Conservation (phyloP, 345 rosid genomes). For the Psidium friedrichsthalianum region DNA sequence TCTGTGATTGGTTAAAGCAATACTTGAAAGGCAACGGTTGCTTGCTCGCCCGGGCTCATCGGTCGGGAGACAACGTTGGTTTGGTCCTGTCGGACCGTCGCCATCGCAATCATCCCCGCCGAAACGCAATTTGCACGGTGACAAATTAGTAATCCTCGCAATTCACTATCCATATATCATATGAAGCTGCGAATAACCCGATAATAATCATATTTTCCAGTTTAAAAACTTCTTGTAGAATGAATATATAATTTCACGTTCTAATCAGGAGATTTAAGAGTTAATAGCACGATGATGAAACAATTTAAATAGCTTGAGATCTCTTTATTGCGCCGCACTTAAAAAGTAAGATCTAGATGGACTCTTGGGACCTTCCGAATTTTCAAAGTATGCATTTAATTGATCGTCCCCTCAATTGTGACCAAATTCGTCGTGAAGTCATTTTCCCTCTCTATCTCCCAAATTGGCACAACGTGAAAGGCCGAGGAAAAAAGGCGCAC, state of each 20-base stretch:
- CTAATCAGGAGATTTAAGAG: rapidly evolving
- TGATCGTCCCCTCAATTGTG: neutral
- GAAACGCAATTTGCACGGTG: neutral
- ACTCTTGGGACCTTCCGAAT: neutral
- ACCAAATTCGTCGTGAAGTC: neutral
- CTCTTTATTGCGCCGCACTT: neutral
- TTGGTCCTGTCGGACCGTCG: neutral
- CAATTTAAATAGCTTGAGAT: neutral
- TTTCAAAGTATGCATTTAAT: neutral
- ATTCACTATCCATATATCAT: neutral
- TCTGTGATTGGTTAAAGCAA: neutral
- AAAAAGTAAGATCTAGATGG: neutral
- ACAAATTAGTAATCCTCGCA: rapidly evolving
- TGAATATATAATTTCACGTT: neutral
- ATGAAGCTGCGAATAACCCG: neutral
- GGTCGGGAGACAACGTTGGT: neutral
- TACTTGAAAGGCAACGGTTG: neutral
- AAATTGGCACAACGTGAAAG: neutral
- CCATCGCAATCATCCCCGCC: neutral
- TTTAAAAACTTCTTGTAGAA: rapidly evolving
- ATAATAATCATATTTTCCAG: neutral
- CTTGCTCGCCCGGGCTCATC: neutral
- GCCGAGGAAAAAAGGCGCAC: neutral
- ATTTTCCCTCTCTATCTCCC: neutral
- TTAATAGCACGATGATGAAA: neutral